Conservation (phyloP, 2,329 filamentous ascomycete genomes). For the Hymenotorrendiella dingleyae region DNA sequence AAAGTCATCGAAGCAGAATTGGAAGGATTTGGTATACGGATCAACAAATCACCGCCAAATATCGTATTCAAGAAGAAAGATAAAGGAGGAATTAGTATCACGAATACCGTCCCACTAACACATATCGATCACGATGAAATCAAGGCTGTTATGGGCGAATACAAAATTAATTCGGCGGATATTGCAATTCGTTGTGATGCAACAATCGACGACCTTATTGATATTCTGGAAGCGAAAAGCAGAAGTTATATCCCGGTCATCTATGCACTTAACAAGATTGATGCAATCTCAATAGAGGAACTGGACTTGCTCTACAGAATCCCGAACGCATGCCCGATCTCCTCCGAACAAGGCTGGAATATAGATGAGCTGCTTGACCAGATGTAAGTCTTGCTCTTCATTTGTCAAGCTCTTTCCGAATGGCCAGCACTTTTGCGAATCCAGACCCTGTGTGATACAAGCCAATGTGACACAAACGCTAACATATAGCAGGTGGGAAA, state of each 20-base stretch:
- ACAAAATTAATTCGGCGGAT: constrained; percentile 92
- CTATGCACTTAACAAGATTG: constrained; percentile 98
- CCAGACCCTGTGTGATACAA: not conserved
- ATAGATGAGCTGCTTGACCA: constrained; percentile 92
- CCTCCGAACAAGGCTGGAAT: constrained; percentile 97
- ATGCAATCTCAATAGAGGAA: constrained; percentile 96
- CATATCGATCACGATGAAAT: constrained; percentile 97
- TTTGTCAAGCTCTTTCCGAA: not conserved
- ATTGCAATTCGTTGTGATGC: constrained; percentile 97
- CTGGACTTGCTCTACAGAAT: constrained; percentile 94
- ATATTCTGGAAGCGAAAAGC: constrained; percentile 89
- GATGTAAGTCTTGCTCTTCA: no score
- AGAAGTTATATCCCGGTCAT: constrained; percentile 98
- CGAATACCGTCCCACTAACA: constrained; percentile 83
- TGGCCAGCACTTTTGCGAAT: constrained; percentile 4
- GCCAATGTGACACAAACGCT: constrained; percentile 6
- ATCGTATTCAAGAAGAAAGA: constrained; percentile 99
- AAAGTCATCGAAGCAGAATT: constrained; percentile 89
- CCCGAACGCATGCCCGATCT: constrained; percentile 94
- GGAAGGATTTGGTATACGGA: constrained; percentile 94
- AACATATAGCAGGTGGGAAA: constrained; percentile 65
- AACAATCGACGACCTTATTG: constrained; percentile 94
- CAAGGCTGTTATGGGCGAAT: constrained; percentile 95
- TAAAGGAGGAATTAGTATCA: constrained; percentile 93
- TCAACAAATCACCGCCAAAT: constrained; percentile 96